Percentiles rank a stretch among this genome's conserved stretches.
Evolutionary conservation across 345 rosid genomes (phyloP).

Genomic region (Reutealis trisperma): DNA sequence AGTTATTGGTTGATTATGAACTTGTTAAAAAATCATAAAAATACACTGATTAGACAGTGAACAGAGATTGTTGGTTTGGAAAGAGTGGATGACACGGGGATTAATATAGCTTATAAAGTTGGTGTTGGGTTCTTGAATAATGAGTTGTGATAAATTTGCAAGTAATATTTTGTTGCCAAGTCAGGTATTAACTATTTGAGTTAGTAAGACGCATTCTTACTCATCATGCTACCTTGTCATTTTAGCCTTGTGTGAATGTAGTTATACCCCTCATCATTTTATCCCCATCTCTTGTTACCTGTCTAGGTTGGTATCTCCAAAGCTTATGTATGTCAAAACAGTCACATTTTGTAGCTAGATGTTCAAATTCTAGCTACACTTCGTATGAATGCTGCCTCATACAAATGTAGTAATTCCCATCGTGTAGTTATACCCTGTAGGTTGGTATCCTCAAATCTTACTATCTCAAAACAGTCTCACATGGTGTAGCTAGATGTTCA

Average conservation of each 20-base stretch:
- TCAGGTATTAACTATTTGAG: neutral
- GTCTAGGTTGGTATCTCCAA: too few species aligned
- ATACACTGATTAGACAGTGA: neutral
- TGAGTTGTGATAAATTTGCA: neutral
- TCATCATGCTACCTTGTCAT: neutral
- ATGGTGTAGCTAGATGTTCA: neutral
- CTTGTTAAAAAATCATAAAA: neutral
- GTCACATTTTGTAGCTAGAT: too few species aligned
- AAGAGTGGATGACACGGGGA: neutral
- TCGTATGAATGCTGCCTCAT: too few species aligned
- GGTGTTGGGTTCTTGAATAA: neutral
- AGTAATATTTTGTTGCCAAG: neutral
- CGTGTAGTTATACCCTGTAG: neutral
- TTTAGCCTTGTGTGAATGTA: too few species aligned
- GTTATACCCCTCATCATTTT: too few species aligned
- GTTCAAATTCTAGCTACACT: too few species aligned
- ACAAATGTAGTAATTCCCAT: too few species aligned
- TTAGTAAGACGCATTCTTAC: neutral
- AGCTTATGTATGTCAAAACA: too few species aligned
- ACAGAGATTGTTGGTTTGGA: neutral
- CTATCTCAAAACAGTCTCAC: neutral
- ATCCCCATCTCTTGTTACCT: too few species aligned
- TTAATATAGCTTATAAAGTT: neutral
- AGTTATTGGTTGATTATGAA: neutral
- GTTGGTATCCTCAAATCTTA: neutral